Evolutionary conservation across 441 rosid genomes (phyloP), one percentile per base, ranked within the genome.

Genomic region (Iberis amara): DNA sequence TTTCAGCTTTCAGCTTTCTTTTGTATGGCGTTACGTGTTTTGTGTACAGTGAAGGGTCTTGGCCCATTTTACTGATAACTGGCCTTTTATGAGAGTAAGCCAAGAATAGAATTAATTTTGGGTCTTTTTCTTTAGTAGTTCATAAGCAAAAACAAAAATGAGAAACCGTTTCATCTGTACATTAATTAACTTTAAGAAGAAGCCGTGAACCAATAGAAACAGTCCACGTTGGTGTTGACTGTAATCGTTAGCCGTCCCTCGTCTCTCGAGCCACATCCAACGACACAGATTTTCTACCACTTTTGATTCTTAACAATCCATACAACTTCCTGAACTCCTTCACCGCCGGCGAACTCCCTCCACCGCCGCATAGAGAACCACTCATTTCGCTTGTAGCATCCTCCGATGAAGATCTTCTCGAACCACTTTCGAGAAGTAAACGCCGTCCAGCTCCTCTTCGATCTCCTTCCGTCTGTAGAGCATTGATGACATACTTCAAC

Each of bases 281-380:
- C 64, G 89, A 59, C 30, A 45, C 69, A 15, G 79, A 65, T 66
- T 68, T 76, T 47, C 54, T 64, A 42, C 47, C 14, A 54, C 86
- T 77, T 63, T 69, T 87, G 33, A 76, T 44, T 57, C 76, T 73
- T 72, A 82, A 66, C 49, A 87, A 53, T 13, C 95, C 89, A 55
- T 80, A 86, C 50, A 85, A 37, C 65, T 80, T 90, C 59, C 66
- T 79, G 1, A 85, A 50, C 55, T 91, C 96, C 61, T 79, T 85
- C 8, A 78, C 72, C 10, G 77, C 68, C 52, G 76, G 67, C 14
- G 47, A 71, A 59, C 70, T 33, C 27, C 82, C 95, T 49, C 50
- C 76, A 14, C 65, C 92, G 56, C 46, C 75, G 38, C 64, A 61
- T 26, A 80, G 77, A 0, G 59, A 36, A 3, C 81, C 73, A 12